A percentile compares a stretch with the other conserved stretches of the same genome.
Evolutionary conservation across 176 grass and related monocot species (phyloP).

Genomic region (Hyparrhenia diplandra): DNA sequence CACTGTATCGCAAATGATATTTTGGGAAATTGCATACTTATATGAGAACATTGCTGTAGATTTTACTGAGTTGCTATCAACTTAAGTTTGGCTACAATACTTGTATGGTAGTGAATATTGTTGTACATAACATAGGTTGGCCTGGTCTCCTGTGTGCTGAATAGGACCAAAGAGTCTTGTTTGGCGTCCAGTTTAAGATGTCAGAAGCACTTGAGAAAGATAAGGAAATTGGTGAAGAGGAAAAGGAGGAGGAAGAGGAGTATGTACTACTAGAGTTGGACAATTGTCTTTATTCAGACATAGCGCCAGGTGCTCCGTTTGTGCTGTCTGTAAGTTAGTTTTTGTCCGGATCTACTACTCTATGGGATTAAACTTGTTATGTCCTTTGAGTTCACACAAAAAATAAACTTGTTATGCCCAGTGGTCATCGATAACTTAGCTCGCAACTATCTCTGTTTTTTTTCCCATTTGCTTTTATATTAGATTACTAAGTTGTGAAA

Average conservation of each 20-base stretch:
- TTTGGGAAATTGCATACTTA: neutral
- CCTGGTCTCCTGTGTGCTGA: neutral
- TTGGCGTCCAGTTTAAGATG: constrained; percentile 28
- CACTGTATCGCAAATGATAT: neutral
- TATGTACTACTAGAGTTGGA: constrained; percentile 73
- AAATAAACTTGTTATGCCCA: neutral
- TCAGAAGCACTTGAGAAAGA: constrained; percentile 24
- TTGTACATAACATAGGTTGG: neutral
- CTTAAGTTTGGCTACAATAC: neutral
- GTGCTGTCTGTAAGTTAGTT: constrained; percentile 60
- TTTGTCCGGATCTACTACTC: neutral
- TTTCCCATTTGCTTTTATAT: neutral
- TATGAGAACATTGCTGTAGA: neutral
- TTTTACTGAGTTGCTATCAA: neutral
- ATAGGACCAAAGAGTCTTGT: neutral
- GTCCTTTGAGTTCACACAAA: neutral
- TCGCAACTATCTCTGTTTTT: neutral
- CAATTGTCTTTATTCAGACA: constrained; percentile 64
- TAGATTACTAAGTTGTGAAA: neutral
- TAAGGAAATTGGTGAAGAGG: constrained; percentile 32
- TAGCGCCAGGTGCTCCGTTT: constrained; percentile 57
- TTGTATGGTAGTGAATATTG: neutral
- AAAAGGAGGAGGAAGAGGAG: constrained; percentile 44
- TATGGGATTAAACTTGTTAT: neutral
- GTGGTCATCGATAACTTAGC: neutral